Evolutionary conservation across 225 moss, liverwort and hornwort genomes (phyloP).

Genomic region (Antitrichia curtipendula): DNA sequence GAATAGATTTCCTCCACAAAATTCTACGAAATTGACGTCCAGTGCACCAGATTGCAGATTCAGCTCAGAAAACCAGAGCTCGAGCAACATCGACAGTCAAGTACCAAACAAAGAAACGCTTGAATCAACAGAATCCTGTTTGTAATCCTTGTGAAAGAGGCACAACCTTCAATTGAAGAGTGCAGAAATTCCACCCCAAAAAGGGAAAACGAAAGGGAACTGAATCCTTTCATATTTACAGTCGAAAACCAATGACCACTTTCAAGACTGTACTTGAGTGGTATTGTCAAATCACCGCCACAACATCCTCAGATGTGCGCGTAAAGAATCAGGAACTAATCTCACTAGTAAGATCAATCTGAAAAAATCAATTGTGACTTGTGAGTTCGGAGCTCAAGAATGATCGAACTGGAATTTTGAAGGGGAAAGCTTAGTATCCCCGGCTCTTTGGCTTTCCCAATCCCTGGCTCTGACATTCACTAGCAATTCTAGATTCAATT

Average conservation of each 20-base stretch:
- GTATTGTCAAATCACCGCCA: background rate
- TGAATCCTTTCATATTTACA: background rate
- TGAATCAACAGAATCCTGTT: background rate
- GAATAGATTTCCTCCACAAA: too few relatives aligned
- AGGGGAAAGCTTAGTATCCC: background rate
- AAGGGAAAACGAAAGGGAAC: background rate
- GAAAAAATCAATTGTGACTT: background rate
- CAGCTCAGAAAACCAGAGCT: background rate
- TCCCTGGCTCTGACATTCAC: background rate
- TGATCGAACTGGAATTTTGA: background rate
- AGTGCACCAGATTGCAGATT: background rate
- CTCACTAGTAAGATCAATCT: background rate
- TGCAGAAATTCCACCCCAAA: background rate
- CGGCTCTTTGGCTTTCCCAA: background rate
- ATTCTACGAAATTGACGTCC: background rate
- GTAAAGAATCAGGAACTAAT: background rate
- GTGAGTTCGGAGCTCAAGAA: background rate
- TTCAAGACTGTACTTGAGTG: background rate
- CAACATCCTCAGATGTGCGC: background rate
- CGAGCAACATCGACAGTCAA: background rate
- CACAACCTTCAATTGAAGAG: background rate
- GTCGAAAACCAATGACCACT: background rate
- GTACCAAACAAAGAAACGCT: background rate
- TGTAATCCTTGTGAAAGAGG: background rate
- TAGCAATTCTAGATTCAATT: background rate